Evolutionary conservation across 106 monocot species (phyloP).

Genomic region (Acorus calamus): DNA sequence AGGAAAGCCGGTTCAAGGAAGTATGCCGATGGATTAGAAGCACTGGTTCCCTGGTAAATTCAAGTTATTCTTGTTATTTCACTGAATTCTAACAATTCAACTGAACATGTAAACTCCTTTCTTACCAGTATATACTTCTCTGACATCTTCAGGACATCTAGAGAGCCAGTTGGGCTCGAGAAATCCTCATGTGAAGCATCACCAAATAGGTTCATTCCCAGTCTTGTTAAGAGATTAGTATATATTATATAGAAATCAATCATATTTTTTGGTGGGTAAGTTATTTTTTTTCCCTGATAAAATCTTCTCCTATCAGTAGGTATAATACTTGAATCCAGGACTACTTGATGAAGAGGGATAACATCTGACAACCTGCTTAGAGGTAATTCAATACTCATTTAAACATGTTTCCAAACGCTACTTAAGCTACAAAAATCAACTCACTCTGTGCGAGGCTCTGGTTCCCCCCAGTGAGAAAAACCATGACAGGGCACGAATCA

Average conservation of each 20-base stretch:
- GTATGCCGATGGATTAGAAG: constrained; percentile 3
- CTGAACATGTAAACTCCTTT: too few relatives aligned
- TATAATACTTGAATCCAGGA: not conserved
- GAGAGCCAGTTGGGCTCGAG: not conserved
- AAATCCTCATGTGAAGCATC: not conserved
- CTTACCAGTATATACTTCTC: constrained; percentile 2
- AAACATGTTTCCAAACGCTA: not conserved
- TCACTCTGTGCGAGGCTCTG: constrained; percentile 15
- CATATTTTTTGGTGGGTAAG: too few relatives aligned
- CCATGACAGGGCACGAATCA: constrained; percentile 12
- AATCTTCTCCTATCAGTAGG: too few relatives aligned
- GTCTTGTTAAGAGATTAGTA: not conserved
- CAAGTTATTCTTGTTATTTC: not conserved
- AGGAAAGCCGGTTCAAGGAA: constrained; percentile 37
- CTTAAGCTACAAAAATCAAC: not conserved
- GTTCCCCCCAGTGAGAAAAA: constrained; percentile 22
- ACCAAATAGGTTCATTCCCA: constrained; percentile 4
- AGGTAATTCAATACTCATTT: not conserved
- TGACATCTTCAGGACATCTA: not conserved
- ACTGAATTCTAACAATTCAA: not conserved
- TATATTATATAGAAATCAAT: too few relatives aligned
- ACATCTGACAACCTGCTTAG: too few relatives aligned
- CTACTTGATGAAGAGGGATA: not conserved
- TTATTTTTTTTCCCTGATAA: too few relatives aligned
- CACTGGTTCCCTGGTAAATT: constrained; percentile 30